Evolutionary conservation across 1,139 yeast genomes (phyloP), one percentile per base, ranked within the genome.

Genomic region (Suhomyces bokatorum): DNA sequence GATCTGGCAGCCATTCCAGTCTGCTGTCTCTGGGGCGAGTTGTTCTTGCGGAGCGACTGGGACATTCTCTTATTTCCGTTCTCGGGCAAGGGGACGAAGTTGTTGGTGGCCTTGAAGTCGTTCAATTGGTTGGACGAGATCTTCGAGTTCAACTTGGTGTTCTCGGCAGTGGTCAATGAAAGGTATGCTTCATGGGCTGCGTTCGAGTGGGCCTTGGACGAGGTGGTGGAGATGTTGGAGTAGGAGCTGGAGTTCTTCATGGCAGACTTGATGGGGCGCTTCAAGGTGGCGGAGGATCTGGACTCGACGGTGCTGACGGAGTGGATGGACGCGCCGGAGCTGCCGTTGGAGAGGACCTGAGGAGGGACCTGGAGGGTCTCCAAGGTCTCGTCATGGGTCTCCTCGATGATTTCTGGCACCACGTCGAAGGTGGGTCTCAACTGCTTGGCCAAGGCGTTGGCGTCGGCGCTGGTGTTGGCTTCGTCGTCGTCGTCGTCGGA

Each of bases 121-220:
- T 49, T 53, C 50, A 70, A 60, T 39, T 68, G 69, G 4, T 72
- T 62, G 0, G 77, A 59, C 6, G 83, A 73, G 38, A 80, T 60
- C 59, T 80, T 78, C 1, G 90, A 85, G 61, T 85, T 85, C 46
- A 84, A 58, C 48, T 90, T 73, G 0, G 95, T 85, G 60, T 85
- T 85, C 58, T 85, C 90, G 1, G 91, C 90, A 0, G 95, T 85
- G 1, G 90, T 77, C 44, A 84, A 64, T 0, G 88, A 81, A 39
- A 84, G 61, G 54, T 85, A 84, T 0, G 86, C 90, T 50, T 77
- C 78, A 39, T 70, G 77, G 0, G 86, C 85, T 4, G 85, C 77
- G 47, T 63, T 67, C 20, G 47, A 43, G 10, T 45, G 50, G 6
- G 45, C 48, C 11, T 46, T 46, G 9, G 53, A 40, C 14, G 54